Conservation (phyloP, 2,329 filamentous ascomycete genomes). For the Epicoccum nigrum region DNA sequence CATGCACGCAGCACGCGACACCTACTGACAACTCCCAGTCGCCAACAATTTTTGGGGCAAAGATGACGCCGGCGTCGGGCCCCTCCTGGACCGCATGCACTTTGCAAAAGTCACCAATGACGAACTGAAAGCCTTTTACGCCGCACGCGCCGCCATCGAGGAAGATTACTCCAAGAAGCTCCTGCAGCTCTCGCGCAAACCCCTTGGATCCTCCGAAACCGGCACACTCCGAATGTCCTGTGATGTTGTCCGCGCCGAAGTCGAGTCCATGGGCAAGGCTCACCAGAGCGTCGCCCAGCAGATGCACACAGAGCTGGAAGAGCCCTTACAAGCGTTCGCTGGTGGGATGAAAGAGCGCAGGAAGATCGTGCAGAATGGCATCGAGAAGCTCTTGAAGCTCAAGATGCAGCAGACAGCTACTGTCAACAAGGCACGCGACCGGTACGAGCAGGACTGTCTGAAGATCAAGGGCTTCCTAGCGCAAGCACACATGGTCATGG, state of each 20-base stretch:
- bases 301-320: conserved; percentile 96
- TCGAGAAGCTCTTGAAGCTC: conserved; percentile 91
- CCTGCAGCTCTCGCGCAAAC: conserved; percentile 82
- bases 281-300: conserved; percentile 88
- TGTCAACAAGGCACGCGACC: conserved; percentile 95
- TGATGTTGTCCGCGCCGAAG: conserved; percentile 85
- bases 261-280: conserved; percentile 92
- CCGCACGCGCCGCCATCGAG: conserved; percentile 88
- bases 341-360: conserved; percentile 95
- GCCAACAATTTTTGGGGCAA: conserved; percentile 99
- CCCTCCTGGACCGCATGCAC: conserved; percentile 92
- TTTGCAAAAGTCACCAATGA: conserved; percentile 88
- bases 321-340: conserved; percentile 87
- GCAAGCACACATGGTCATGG: conserved; percentile 99
- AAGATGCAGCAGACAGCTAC: conserved; percentile 89
- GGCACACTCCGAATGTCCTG: conserved; percentile 84
- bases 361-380: conserved; percentile 93
- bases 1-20: not conserved
- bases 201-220: conserved; percentile 84
- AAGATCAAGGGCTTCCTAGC: conserved; percentile 99
- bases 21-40: conserved; percentile 63
- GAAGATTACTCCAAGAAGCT: conserved; percentile 95
- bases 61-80: conserved; percentile 93
- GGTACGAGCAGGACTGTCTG: conserved; percentile 95
- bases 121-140: conserved; percentile 91